Evolutionary conservation across 371 early-diverging fungal species (phyloP), one percentile per base, ranked within the genome.

Genomic region (Syncephalastrum monosporum): DNA sequence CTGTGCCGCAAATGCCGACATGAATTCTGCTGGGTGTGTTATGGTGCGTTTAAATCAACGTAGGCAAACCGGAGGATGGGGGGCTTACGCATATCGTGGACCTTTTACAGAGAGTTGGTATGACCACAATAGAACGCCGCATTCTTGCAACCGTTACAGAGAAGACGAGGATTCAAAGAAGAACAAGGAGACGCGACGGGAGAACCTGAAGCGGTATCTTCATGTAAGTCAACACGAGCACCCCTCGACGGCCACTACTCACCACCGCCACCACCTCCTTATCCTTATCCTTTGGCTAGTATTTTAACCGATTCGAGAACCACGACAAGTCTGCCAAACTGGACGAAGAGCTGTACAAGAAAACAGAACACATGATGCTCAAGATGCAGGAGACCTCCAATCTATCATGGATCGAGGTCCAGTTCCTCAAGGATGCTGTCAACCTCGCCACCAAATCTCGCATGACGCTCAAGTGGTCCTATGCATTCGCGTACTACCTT

Each of bases 351-450:
- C 80, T 95, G 41, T 87, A 90, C 61, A 62, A 76, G 41, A 86
- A 86, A 64, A 94, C 93, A 14, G 93, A 94, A 62, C 79, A 83
- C 55, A 92, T 93, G 65, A 97, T 97, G 95, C 90, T 93, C 58
- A 88, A 88, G 65, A 88, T 95, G 84, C 96, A 95, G 73, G 74
- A 82, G 51, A 78, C 81, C 21, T 83, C 88, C 21, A 85, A 86
- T 10, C 77, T 96, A 38, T 91, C 94, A 19, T 97, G 97, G 96
- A 95, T 97, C 61, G 95, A 96, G 69, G 95, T 95, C 8, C 96
- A 97, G 72, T 96, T 96, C 65, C 69, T 97, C n/a, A 82, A 84
- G 57, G 87, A 88, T 21, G 96, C 96, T 6, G 90, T 93, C 53
- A 91, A 93, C 58, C 86, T 87, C 0, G 79, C 95, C 17, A 78